Percentiles rank a stretch among this genome's conserved stretches.
phyloP scores from a whole-genome alignment of 2,329 filamentous ascomycete species.

The Blastomyces percursus region DNA sequence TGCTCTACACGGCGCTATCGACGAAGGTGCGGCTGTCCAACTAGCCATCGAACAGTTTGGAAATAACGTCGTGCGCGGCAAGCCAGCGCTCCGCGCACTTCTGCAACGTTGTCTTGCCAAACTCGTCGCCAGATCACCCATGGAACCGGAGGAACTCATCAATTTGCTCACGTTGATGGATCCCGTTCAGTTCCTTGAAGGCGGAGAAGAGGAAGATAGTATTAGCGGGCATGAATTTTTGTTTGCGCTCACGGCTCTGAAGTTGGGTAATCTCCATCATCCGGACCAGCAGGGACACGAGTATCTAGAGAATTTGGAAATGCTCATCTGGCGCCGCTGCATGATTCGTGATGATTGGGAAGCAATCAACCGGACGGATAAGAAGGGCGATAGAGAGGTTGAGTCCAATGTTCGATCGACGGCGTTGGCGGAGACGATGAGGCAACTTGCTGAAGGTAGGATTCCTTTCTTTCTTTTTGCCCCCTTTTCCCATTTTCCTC shows the following conservation, averaged over 20 bases:
- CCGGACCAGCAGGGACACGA: slow-evolving; percentile 34
- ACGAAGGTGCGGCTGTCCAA: slow-evolving; percentile 65
- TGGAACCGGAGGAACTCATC: slow-evolving; percentile 45
- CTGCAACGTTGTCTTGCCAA: slow-evolving; percentile 60
- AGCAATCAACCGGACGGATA: slow-evolving; percentile 62
- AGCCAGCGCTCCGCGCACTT: slow-evolving; percentile 56
- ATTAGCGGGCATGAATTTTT: slow-evolving; percentile 56
- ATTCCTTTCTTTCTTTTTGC: slow-evolving; percentile 18
- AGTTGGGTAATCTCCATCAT: slow-evolving; percentile 44
- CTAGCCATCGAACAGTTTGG: slow-evolving; percentile 60
- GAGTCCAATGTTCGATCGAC: slow-evolving; percentile 53
- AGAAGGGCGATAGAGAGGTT: slow-evolving; percentile 60
- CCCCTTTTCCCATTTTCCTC: not conserved
- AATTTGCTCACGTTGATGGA: slow-evolving; percentile 68
- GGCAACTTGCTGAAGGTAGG: slow-evolving; percentile 54
- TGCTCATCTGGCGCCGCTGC: slow-evolving; percentile 77
- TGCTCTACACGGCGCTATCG: slow-evolving; percentile 60
- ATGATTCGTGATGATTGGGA: slow-evolving; percentile 79
- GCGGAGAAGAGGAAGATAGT: slow-evolving; percentile 36
- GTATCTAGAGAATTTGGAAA: slow-evolving; percentile 46
- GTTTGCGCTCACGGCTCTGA: slow-evolving; percentile 51
- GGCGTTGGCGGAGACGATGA: slow-evolving; percentile 56
- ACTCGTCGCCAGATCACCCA: slow-evolving; percentile 59
- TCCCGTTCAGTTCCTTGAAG: slow-evolving; percentile 33
- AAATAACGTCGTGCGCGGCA: slow-evolving; percentile 44